Evolutionary conservation across 257 asterid genomes (phyloP).

Genomic region (Solanum acaule): DNA sequence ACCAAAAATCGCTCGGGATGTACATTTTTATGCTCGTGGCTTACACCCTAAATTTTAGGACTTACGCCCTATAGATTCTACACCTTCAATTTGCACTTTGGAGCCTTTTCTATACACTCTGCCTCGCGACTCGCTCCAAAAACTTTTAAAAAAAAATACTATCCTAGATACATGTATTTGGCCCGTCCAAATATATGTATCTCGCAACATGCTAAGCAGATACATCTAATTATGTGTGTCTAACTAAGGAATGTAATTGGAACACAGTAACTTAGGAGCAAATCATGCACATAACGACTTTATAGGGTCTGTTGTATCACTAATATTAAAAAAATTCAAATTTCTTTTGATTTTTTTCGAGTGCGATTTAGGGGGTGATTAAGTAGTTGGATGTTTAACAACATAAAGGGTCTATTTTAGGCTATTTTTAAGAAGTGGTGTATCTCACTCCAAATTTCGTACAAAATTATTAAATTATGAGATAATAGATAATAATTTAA

Average conservation of each 20-base stretch:
- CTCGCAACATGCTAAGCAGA: not conserved
- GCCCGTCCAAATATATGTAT: not conserved
- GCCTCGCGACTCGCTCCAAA: no score
- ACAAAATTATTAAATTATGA: not conserved
- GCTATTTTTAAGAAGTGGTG: not conserved
- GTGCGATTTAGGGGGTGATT: not conserved
- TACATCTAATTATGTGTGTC: not conserved
- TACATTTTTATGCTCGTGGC: no score
- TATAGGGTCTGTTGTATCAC: no score
- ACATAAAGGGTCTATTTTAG: not conserved
- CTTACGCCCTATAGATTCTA: no score
- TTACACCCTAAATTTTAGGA: no score
- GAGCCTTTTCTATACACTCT: no score
- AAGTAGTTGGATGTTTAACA: not conserved
- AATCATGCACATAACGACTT: not conserved
- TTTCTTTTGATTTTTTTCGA: no score
- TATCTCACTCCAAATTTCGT: not conserved
- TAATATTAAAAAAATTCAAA: no score
- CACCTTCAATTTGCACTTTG: no score
- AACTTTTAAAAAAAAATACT: no score
- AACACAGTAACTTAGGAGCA: not conserved
- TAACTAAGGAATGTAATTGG: no score
- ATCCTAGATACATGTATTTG: not conserved
- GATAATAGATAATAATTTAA: no score
- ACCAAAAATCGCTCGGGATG: fast-evolving